Conservation (phyloP, 1,284 basidiomycete genomes). For the Somion occarium region DNA sequence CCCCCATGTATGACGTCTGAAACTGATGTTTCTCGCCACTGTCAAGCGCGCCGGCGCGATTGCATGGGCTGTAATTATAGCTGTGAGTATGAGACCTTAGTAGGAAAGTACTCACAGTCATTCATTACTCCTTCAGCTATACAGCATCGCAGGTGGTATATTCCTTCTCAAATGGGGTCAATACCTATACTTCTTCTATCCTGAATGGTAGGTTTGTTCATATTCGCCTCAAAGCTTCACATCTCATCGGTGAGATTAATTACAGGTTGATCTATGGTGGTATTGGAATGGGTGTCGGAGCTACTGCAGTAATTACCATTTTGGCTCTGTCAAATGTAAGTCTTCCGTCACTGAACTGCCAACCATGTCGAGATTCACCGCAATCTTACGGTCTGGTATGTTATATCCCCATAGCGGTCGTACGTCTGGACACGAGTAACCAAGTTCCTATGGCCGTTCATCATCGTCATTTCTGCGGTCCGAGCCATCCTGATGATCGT, state of each 20-base stretch:
- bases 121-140: constrained; percentile 36
- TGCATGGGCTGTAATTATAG: constrained; percentile 64
- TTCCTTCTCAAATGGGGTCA: constrained; percentile 63
- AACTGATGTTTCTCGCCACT: constrained; percentile 8
- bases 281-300: constrained; percentile 56
- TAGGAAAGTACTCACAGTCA: constrained; percentile 11
- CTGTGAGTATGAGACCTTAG: too few species aligned
- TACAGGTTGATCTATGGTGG: constrained; percentile 73
- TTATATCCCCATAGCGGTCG: constrained; percentile 53
- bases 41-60: constrained; percentile 67
- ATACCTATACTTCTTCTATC: constrained; percentile 66
- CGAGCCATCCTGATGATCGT: constrained; percentile 74
- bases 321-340: constrained; percentile 65
- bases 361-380: not conserved
- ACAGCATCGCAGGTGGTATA: constrained; percentile 66
- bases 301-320: constrained; percentile 51
- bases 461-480: constrained; percentile 62
- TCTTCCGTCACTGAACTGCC: constrained; percentile 12
- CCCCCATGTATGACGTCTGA: not conserved
- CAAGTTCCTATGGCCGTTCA: constrained; percentile 70
- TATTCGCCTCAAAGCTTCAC: not conserved
- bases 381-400: not conserved
- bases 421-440: constrained; percentile 68
- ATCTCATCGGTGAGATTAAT: constrained; percentile 4
- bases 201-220: constrained; percentile 51